Base-by-base conservation (phyloP, 495 filamentous ascomycete genomes). In the Hyaloscypha variabilis region DNA sequence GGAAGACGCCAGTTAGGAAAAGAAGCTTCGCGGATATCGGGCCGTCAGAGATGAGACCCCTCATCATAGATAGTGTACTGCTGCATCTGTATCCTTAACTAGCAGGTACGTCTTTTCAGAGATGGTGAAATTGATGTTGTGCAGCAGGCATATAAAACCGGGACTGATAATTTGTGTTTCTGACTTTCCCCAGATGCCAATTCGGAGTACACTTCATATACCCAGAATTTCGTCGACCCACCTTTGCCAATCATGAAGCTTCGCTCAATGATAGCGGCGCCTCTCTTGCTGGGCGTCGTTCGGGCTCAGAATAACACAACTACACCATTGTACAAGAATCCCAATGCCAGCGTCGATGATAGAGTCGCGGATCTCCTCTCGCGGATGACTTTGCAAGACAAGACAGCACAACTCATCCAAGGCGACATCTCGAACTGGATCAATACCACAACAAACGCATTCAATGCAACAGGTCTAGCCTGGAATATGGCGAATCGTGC, bases 391-490 rank as follows among this genome's bases (percentile, higher is more conserved):
- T 80, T 88, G 49, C 80, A 88, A 69, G 89, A 91, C 57, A 91
- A 91, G 73, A 81, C 85, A 54, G 78, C 84, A 4, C 89, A 91
- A 72, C 78, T 91, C 63, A 80, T 88, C 50, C 86, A 88, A 71
- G 86, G 87, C 74, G 90, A 91, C 72, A 76, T 92, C 53, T 80
- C 81, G 26, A 91, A 91, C 70, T 92, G 88, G 89, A 81, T 91
- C 73, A 81, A 90, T 68, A 76, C 73, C 8, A 82, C 79, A 0
- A 78, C 80, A 21, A 84, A 85, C 58, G 75, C 74, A 24, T 85
- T 90, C 74, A 92, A 91, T 65, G 78, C 81, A 21, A 82, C 82
- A 3, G 90, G 89, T 1, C 77, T 91, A 19, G 86, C 79, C 31
- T 84, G 80, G 67, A 91, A 84, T 69, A 90, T 90, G 84, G 73